Evolutionary conservation across 768 basidiomycete genomes (phyloP).

Genomic region (Rhizopogon rudus): DNA sequence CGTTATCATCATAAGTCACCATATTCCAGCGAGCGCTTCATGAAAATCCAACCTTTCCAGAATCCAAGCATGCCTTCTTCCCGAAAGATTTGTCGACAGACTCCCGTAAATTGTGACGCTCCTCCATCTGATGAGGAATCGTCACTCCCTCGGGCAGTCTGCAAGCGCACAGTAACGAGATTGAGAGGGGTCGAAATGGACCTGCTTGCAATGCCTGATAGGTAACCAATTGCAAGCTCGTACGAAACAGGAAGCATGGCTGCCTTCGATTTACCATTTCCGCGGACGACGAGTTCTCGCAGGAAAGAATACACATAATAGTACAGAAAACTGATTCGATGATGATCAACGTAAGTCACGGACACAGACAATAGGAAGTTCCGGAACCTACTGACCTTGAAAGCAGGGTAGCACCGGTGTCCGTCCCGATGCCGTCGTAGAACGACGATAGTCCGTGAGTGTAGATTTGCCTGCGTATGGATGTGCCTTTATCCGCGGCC

Average conservation of each 20-base stretch:
- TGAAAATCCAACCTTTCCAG: constrained; percentile 41
- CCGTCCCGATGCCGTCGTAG: constrained; percentile 47
- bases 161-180: constrained; percentile 50
- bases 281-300: constrained; percentile 34
- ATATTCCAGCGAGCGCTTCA: neutral
- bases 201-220: constrained; percentile 53
- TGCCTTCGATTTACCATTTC: constrained; percentile 23
- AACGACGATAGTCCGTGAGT: constrained; percentile 40
- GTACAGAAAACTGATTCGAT: constrained; percentile 46
- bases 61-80: constrained; percentile 49
- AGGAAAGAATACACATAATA: constrained; percentile 55
- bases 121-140: constrained; percentile 16
- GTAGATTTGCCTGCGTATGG: constrained; percentile 19
- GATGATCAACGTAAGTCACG: neutral
- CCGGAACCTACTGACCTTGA: constrained; percentile 39
- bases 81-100: constrained; percentile 36
- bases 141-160: constrained; percentile 35
- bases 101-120: constrained; percentile 4
- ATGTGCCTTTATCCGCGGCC: constrained; percentile 6
- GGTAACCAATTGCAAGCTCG: constrained; percentile 50
- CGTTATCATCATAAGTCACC: neutral
- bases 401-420: constrained; percentile 48
- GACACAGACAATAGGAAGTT: neutral
- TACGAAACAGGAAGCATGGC: constrained; percentile 28
- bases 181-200: constrained; percentile 51